Evolutionary conservation across 345 rosid genomes (phyloP), one percentile per base, ranked within the genome.

Genomic region (Populus tremula): DNA sequence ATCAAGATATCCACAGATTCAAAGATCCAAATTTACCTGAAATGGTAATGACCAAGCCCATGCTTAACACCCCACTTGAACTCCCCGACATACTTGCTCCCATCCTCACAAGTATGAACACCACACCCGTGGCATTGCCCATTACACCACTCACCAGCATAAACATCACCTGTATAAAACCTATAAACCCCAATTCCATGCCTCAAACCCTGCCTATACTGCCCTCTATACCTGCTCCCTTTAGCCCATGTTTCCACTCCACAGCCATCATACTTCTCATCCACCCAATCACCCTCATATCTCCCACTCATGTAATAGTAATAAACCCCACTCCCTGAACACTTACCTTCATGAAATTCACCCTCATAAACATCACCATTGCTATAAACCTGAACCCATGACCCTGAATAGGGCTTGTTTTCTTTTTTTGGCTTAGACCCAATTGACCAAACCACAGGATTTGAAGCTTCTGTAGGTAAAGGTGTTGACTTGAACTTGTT

Each of bases 1-100:
- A 75, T 33, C 50, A 23, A 50, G 21, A 39, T 25, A 59, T 23
- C 5, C 63, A 59, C 23, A 59, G 63, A 59, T 59, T 59, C 16
- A 43, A 61, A 35, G 75, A 54, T n/a, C 16, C 63, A 50, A 74
- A 29, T 45, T 82, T 31, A 93, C 97, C 97, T 93, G 91, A 91
- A 93, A 85, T 93, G 91, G 88, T 91, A 91, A 72, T 82, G 87
- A 41, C 97, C 97, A 74, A 91, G 89, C 21, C 97, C 97, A 80
- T 93, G 97, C 85, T 93, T 93, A 67, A 93, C 91, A 69, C 97
- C 97, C 95, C 94, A 89, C 87, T 91, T 92, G 86, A 92, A 92
- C 86, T 91, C 91, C 36, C 97, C 97, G 67, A 84, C 88, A 82
- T 88, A 92, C 54, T 82, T 80, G 76, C 97, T 93, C 61, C 94